Conservation (phyloP, 305 asterid species). For the Fraxinus nigra region DNA sequence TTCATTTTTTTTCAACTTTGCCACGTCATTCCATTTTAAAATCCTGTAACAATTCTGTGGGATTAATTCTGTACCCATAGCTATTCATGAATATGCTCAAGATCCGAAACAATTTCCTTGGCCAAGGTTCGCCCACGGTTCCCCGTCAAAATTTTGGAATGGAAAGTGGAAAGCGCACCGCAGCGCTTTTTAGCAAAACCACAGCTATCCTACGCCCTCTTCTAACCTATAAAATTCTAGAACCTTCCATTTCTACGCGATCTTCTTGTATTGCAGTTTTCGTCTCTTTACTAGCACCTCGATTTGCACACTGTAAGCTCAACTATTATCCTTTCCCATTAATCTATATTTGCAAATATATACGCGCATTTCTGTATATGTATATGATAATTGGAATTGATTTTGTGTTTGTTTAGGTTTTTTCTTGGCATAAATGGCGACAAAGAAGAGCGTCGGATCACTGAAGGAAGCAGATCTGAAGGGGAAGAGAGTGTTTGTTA, state of each 20-base stretch:
- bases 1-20: too few relatives aligned
- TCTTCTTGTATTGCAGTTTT: not conserved
- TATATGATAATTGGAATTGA: not conserved
- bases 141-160: not conserved
- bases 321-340: not conserved
- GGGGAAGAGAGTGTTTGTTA: slow-evolving; percentile 38
- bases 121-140: not conserved
- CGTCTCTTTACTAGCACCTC: not conserved
- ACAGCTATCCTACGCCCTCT: not conserved
- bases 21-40: too few relatives aligned
- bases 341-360: not conserved
- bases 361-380: not conserved
- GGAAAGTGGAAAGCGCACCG: not conserved
- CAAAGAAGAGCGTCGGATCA: slow-evolving; percentile 44
- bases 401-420: not conserved
- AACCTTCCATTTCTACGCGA: not conserved
- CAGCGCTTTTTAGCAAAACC: not conserved
- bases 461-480: slow-evolving; percentile 33
- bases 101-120: not conserved
- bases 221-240: not conserved
- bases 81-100: too few relatives aligned
- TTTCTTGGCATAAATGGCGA: slow-evolving; percentile 24
- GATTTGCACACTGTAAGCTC: not conserved
- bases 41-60: too few relatives aligned
- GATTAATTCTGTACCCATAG: too few relatives aligned